A percentile compares a stretch with the other conserved stretches of the same genome.
Evolutionary conservation across 495 filamentous ascomycete genomes (phyloP).

Genomic region (Entonaema liquescens): DNA sequence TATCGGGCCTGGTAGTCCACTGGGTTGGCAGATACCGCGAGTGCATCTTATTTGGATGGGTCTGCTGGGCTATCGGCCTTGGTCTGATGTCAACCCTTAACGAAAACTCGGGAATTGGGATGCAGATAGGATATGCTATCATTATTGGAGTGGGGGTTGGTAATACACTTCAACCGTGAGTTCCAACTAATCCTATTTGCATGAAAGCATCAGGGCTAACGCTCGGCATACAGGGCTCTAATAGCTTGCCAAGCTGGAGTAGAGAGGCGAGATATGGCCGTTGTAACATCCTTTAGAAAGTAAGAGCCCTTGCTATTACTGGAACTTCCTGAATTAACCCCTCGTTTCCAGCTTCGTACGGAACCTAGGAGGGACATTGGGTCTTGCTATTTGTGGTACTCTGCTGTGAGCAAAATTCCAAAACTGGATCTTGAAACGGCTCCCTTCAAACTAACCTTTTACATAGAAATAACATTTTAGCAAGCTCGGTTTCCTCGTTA

Average conservation of each 20-base stretch:
- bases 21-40: constrained; percentile 64
- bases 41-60: constrained; percentile 61
- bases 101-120: constrained; percentile 57
- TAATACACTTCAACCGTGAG: constrained; percentile 62
- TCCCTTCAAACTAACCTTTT: not conserved
- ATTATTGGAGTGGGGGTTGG: constrained; percentile 63
- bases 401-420: constrained; percentile 50
- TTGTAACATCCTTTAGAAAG: constrained; percentile 64
- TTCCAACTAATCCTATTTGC: constrained; percentile 12
- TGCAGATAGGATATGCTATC: constrained; percentile 63
- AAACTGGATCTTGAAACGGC: not conserved
- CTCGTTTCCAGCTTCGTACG: constrained; percentile 55
- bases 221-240: constrained; percentile 44
- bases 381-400: constrained; percentile 61
- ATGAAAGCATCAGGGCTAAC: constrained; percentile 12
- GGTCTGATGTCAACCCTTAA: constrained; percentile 64
- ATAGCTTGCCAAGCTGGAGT: constrained; percentile 64
- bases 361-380: constrained; percentile 63
- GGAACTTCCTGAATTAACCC: not conserved
- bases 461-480: constrained; percentile 56
- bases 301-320: constrained; percentile 36
- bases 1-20: constrained; percentile 61
- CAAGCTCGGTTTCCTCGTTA: constrained; percentile 49
- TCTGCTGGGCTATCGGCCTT: constrained; percentile 61
- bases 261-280: constrained; percentile 62